phyloP scores from a whole-genome alignment of 495 filamentous ascomycete genomes.

The Penicillium cataractarum region DNA sequence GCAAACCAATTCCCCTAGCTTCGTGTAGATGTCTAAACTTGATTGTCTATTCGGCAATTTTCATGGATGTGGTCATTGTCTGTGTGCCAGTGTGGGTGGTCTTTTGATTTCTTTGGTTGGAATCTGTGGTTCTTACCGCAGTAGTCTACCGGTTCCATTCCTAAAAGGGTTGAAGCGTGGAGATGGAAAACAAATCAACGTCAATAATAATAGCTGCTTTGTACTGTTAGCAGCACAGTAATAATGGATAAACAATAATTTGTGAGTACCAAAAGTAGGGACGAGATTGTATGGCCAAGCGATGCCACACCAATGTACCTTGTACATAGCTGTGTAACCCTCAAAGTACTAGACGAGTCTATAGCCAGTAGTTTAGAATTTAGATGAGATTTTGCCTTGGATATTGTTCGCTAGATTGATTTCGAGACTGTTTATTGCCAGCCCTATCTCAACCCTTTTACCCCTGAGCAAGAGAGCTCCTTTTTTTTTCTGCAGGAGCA shows the following conservation, averaged over 20 bases:
- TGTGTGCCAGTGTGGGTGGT: conserved; percentile 7
- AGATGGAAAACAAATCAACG: conserved; percentile 3
- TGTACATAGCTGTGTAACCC: conserved; percentile 9
- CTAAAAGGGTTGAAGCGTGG: not conserved
- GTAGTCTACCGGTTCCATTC: not conserved
- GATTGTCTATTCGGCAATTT: conserved; percentile 21
- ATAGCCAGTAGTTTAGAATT: too few relatives aligned
- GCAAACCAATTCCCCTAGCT: conserved; percentile 17
- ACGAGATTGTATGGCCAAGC: conserved; percentile 4
- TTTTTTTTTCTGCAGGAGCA: not conserved
- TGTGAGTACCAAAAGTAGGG: not conserved
- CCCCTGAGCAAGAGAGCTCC: not conserved
- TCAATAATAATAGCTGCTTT: too few relatives aligned
- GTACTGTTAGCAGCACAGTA: too few relatives aligned
- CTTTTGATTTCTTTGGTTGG: conserved; percentile 2
- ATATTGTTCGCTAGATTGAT: too few relatives aligned
- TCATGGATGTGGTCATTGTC: not conserved
- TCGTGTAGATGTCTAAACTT: conserved; percentile 17
- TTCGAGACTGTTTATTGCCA: too few relatives aligned
- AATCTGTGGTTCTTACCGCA: not conserved
- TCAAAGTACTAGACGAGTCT: too few relatives aligned
- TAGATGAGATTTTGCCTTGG: too few relatives aligned
- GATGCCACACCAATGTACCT: conserved; percentile 6
- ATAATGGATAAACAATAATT: too few relatives aligned
- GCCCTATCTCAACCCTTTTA: not conserved